A percentile compares a stretch with the other conserved stretches of the same genome.
phyloP scores from a whole-genome alignment of 768 basidiomycete genomes.

The Grammothele lineata region DNA sequence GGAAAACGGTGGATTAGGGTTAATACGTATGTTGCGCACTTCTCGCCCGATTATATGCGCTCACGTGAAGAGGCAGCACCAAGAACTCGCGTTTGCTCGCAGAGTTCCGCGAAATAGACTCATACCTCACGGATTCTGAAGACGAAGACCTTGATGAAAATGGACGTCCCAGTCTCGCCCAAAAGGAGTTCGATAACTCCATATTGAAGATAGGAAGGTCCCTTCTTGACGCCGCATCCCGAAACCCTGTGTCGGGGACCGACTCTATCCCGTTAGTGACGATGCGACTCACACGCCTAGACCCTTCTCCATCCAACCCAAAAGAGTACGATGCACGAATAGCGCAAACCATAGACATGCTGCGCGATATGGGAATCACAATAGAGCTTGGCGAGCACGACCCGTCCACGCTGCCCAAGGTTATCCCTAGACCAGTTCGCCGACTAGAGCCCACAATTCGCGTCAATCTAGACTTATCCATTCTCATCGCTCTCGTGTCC shows the following conservation, averaged over 20 bases:
- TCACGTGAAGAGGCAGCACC: conserved; percentile 40
- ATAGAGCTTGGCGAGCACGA: conserved; percentile 61
- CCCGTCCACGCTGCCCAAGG: neutral
- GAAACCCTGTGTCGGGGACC: conserved; percentile 42
- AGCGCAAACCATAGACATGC: conserved; percentile 46
- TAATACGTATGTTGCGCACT: conserved; percentile 64
- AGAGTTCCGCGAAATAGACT: conserved; percentile 84
- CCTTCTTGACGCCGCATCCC: conserved; percentile 59
- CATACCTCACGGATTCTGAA: conserved; percentile 63
- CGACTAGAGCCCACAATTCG: conserved; percentile 45
- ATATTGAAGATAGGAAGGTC: conserved; percentile 66
- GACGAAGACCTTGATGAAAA: conserved; percentile 29
- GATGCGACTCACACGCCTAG: conserved; percentile 67
- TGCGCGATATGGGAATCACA: conserved; percentile 60
- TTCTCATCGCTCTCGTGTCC: conserved; percentile 60
- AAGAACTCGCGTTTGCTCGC: conserved; percentile 73
- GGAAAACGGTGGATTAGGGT: conserved; percentile 79
- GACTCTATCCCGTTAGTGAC: conserved; percentile 42
- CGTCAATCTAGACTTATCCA: conserved; percentile 81
- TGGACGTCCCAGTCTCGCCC: conserved; percentile 37
- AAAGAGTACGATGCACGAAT: conserved; percentile 52
- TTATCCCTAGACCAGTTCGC: conserved; percentile 4
- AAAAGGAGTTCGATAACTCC: conserved; percentile 65
- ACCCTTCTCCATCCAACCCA: conserved; percentile 34
- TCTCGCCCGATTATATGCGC: neutral